Percentiles rank a stretch among this genome's conserved stretches.
phyloP scores from a whole-genome alignment of 106 monocot genomes.

The Acorus calamus region DNA sequence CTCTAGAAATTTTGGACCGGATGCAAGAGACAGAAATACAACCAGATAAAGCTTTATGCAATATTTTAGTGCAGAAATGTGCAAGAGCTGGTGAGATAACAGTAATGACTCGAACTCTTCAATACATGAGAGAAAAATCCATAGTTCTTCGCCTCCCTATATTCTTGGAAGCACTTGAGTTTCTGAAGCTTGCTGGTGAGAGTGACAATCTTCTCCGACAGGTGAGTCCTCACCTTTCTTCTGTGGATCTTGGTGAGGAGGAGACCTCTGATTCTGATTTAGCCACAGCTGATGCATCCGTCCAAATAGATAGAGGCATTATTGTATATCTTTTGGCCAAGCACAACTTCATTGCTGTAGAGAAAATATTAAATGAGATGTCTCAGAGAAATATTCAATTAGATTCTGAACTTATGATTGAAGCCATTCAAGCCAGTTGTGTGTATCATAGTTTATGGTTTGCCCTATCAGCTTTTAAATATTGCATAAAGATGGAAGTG shows the following conservation, averaged over 20 bases:
- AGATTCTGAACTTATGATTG: constrained; percentile 36
- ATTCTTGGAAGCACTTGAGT: constrained; percentile 61
- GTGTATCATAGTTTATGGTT: constrained; percentile 15
- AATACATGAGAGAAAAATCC: constrained; percentile 58
- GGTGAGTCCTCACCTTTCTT: constrained; percentile 65
- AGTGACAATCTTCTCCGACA: constrained; percentile 64
- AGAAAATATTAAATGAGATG: constrained; percentile 33
- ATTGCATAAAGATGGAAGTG: constrained; percentile 19
- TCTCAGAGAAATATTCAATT: constrained; percentile 20
- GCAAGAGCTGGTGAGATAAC: constrained; percentile 48
- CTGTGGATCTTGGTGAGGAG: constrained; percentile 37
- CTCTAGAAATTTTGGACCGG: constrained; percentile 42
- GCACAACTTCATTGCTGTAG: constrained; percentile 45
- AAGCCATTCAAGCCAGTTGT: constrained; percentile 35
- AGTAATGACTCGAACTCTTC: constrained; percentile 46
- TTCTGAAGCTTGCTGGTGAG: constrained; percentile 31
- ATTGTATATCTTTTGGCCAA: constrained; percentile 40
- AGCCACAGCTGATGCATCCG: constrained; percentile 11
- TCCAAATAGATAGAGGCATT: constrained; percentile 36
- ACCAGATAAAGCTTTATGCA: constrained; percentile 83
- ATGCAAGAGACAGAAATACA: constrained; percentile 63
- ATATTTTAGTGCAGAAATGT: constrained; percentile 70
- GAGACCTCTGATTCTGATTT: constrained; percentile 13
- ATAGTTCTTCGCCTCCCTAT: constrained; percentile 71
- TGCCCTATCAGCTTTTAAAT: constrained; percentile 48